phyloP scores from a whole-genome alignment of 1,284 basidiomycete genomes.

The Waitea zeae region DNA sequence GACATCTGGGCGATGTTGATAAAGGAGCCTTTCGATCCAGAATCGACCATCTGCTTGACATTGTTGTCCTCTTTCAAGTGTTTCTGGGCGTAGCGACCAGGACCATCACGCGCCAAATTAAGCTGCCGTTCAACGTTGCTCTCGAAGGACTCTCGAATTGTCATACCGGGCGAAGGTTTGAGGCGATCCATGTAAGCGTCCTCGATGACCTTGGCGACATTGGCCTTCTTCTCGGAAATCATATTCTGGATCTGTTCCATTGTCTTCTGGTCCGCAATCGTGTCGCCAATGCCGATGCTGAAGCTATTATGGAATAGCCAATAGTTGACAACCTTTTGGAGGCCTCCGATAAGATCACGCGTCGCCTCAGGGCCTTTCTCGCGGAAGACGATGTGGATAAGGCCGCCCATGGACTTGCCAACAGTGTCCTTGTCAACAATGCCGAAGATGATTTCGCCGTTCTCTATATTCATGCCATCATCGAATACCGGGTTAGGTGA shows the following conservation, averaged over 20 bases:
- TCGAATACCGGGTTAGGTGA: conserved; percentile 77
- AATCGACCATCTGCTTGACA: conserved; percentile 99
- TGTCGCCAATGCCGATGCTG: conserved; percentile 98
- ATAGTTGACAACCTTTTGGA: conserved; percentile 93
- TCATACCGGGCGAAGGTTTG: conserved; percentile 92
- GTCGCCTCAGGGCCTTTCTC: conserved; percentile 93
- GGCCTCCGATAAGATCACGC: conserved; percentile 83
- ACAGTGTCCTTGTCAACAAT: conserved; percentile 98
- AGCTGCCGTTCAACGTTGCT: conserved; percentile 82
- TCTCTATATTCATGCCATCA: conserved; percentile 92
- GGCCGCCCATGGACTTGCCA: conserved; percentile 85
- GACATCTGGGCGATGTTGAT: conserved; percentile 99
- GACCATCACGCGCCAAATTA: conserved; percentile 90
- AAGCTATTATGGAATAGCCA: conserved; percentile 99
- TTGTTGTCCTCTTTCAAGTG: conserved; percentile 98
- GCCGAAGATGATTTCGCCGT: conserved; percentile 92
- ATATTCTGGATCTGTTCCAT: conserved; percentile 79
- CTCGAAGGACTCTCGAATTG: conserved; percentile 97
- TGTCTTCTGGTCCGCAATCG: conserved; percentile 82
- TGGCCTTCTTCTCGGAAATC: conserved; percentile 69
- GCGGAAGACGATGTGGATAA: conserved; percentile 95
- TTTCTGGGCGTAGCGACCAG: conserved; percentile 91
- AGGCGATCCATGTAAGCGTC: conserved; percentile 72
- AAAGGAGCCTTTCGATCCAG: conserved; percentile 95
- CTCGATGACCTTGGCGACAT: conserved; percentile 57